phyloP scores from a whole-genome alignment of 768 basidiomycete species.

The Mycena filopes region DNA sequence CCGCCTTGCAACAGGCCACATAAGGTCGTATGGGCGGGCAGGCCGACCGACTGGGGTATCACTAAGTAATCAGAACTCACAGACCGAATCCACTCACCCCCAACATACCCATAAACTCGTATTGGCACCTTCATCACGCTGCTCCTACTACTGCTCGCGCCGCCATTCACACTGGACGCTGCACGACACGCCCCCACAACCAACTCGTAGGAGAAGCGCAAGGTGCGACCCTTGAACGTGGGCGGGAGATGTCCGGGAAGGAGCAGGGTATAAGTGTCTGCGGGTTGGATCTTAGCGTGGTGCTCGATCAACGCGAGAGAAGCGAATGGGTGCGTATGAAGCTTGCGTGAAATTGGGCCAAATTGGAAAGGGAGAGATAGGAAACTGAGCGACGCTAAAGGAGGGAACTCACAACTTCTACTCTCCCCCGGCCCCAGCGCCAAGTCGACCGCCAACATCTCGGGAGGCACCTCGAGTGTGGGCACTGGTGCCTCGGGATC shows the following conservation, averaged over 20 bases:
- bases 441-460: conserved; percentile 92
- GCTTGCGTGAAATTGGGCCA: no score
- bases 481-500: conserved; percentile 78
- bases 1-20: conserved; percentile 75
- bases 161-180: conserved; percentile 45
- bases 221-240: conserved; percentile 85
- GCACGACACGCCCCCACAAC: conserved; percentile 89
- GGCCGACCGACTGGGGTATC: conserved; percentile 68
- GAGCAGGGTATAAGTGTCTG: conserved; percentile 83
- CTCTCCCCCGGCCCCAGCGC: conserved; percentile 85
- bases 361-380: no score
- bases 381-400: no score
- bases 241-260: conserved; percentile 89
- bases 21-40: conserved; percentile 79
- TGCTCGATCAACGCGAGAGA: no score
- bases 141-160: conserved; percentile 49
- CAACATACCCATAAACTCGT: conserved; percentile 88
- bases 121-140: conserved; percentile 93
- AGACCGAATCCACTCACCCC: conserved; percentile 58
- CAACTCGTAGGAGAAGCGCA: conserved; percentile 91
- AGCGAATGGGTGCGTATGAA: no score
- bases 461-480: conserved; percentile 85
- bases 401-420: conserved; percentile 84
- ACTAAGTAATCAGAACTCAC: background rate
- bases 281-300: no score